Evolutionary conservation across 495 filamentous ascomycete species (phyloP).

Genomic region (Parmelia sp.): DNA sequence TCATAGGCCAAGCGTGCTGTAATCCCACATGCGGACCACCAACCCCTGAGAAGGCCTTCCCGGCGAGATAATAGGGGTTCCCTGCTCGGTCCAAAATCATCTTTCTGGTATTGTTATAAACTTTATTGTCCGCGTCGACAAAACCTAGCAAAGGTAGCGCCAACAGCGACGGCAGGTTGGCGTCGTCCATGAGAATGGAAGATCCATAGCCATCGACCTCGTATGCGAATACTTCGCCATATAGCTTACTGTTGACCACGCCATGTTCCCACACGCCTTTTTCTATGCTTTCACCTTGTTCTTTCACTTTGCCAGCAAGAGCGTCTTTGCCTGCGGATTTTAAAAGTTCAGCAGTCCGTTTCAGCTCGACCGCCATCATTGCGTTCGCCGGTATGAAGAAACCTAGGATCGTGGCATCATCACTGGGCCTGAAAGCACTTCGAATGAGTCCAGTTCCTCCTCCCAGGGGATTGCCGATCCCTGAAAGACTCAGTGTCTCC

Average conservation of each 20-base stretch:
- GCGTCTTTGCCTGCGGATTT: constrained; percentile 47
- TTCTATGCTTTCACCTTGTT: constrained; percentile 62
- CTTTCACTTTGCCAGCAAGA: constrained; percentile 49
- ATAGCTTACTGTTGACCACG: constrained; percentile 76
- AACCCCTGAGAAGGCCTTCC: constrained; percentile 77
- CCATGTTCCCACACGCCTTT: constrained; percentile 81
- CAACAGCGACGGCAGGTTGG: constrained; percentile 87
- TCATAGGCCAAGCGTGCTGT: constrained; percentile 95
- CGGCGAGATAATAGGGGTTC: constrained; percentile 86
- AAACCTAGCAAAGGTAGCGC: constrained; percentile 86
- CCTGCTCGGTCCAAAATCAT: constrained; percentile 75
- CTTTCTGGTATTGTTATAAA: constrained; percentile 84
- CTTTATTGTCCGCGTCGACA: constrained; percentile 53
- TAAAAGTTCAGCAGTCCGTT: constrained; percentile 65
- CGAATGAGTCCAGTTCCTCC: constrained; percentile 77
- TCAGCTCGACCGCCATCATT: constrained; percentile 88
- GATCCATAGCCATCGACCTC: constrained; percentile 96
- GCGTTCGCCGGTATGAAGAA: constrained; percentile 97
- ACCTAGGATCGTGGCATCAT: constrained; percentile 92
- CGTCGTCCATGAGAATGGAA: constrained; percentile 91
- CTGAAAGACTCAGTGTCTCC: constrained; percentile 77
- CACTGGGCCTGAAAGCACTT: constrained; percentile 91
- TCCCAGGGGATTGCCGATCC: constrained; percentile 86
- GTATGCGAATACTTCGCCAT: constrained; percentile 88
- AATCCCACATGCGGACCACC: constrained; percentile 79